phyloP scores from a whole-genome alignment of 2,329 filamentous ascomycete species.

The Aureobasidium musti region DNA sequence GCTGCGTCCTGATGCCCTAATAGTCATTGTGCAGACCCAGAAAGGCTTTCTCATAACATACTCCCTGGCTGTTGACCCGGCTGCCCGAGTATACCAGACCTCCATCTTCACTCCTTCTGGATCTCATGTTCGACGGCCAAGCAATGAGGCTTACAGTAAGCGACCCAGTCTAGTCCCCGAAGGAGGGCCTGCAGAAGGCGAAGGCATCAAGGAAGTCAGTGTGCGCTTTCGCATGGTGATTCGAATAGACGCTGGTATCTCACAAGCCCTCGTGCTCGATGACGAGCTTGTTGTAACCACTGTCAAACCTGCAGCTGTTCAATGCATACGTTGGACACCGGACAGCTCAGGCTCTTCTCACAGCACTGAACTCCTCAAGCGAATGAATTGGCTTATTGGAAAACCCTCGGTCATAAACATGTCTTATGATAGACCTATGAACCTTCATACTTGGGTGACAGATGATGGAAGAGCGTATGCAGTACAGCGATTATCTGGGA shows the following conservation, averaged over 20 bases:
- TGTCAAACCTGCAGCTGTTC: slow-evolving; percentile 85
- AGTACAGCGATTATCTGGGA: slow-evolving; percentile 67
- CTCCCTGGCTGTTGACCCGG: slow-evolving; percentile 80
- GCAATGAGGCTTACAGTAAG: slow-evolving; percentile 42
- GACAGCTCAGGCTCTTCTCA: slow-evolving; percentile 82
- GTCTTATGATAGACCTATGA: slow-evolving; percentile 95
- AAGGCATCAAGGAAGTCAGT: slow-evolving; percentile 80
- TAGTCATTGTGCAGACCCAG: slow-evolving; percentile 85
- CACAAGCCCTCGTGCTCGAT: slow-evolving; percentile 81
- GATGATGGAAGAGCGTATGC: slow-evolving; percentile 86
- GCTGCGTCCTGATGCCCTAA: slow-evolving; percentile 86
- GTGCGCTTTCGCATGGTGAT: slow-evolving; percentile 97
- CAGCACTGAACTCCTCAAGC: slow-evolving; percentile 82
- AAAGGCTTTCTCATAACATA: slow-evolving; percentile 92
- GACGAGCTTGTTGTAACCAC: slow-evolving; percentile 93
- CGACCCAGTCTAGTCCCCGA: slow-evolving; percentile 38
- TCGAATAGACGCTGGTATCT: slow-evolving; percentile 94
- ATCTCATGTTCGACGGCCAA: slow-evolving; percentile 54
- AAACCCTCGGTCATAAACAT: slow-evolving; percentile 77
- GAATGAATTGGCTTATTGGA: slow-evolving; percentile 82
- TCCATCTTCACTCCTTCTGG: slow-evolving; percentile 63
- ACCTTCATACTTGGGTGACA: slow-evolving; percentile 88
- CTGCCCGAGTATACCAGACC: slow-evolving; percentile 80
- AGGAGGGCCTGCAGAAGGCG: slow-evolving; percentile 74
- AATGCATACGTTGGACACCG: slow-evolving; percentile 93